phyloP scores from a whole-genome alignment of 352 stramenopile genomes.

The Pythium plurisporium region DNA sequence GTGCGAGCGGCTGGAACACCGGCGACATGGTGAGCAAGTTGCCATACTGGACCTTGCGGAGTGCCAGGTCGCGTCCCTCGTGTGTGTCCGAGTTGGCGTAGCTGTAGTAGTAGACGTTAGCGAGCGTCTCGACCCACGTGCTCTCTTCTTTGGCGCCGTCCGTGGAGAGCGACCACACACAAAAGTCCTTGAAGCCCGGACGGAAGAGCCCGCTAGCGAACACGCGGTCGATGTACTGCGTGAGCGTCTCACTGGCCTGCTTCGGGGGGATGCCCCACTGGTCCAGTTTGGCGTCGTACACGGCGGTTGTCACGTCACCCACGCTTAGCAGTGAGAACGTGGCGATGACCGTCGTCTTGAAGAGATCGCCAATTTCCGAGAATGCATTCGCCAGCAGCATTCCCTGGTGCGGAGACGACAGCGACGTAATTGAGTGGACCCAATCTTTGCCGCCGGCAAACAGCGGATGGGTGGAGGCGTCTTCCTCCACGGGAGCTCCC shows the following conservation, averaged over 20 bases:
- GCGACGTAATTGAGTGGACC: conserved; percentile 14
- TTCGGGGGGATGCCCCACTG: conserved; percentile 13
- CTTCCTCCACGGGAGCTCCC: conserved; percentile 32
- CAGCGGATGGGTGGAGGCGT: conserved; percentile 17
- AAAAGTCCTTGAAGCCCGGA: conserved; percentile 35
- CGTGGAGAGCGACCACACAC: conserved; percentile 29
- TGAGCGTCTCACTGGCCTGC: conserved; percentile 1
- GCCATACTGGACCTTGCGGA: conserved; percentile 35
- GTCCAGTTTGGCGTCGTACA: conserved; percentile 17
- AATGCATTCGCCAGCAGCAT: conserved; percentile 3
- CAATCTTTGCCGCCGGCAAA: conserved; percentile 11
- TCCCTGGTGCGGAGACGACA: conserved; percentile 14
- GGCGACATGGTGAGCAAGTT: conserved; percentile 34
- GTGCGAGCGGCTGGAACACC: conserved; percentile 26
- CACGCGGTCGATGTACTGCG: conserved; percentile 10
- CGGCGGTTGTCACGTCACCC: background rate
- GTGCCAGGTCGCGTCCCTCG: conserved; percentile 25
- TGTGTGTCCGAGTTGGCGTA: conserved; percentile 34
- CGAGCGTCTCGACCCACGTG: conserved; percentile 40
- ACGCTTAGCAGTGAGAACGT: background rate
- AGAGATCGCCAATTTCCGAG: background rate
- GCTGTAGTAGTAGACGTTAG: conserved; percentile 50
- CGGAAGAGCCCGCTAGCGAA: conserved; percentile 27
- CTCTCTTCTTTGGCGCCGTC: conserved; percentile 32
- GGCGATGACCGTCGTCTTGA: background rate